phyloP scores from a whole-genome alignment of 2,329 filamentous ascomycete genomes.

The Diaporthe sp. region DNA sequence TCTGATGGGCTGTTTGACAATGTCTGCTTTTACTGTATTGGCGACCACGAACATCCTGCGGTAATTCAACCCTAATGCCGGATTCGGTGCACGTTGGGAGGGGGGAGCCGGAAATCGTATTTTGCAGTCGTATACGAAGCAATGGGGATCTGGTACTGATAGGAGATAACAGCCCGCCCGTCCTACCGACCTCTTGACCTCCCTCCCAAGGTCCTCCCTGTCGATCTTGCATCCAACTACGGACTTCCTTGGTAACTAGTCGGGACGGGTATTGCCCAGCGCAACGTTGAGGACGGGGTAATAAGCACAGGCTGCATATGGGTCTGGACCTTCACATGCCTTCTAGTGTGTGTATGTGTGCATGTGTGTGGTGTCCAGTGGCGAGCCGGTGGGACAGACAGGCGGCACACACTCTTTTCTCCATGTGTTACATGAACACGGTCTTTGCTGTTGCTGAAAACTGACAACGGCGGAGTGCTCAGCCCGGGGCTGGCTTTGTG shows the following conservation, averaged over 20 bases:
- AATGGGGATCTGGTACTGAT: conserved; percentile 14
- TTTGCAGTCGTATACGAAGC: conserved; percentile 12
- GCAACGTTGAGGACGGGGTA: conserved; percentile 23
- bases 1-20: too few species aligned
- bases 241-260: conserved; percentile 19
- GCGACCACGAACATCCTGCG: conserved; percentile 8
- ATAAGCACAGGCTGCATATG: conserved; percentile 23
- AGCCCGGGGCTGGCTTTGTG: conserved; percentile 19
- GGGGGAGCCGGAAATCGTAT: neutral
- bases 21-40: too few species aligned
- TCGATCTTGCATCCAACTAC: neutral
- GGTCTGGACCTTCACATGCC: conserved; percentile 33
- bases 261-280: conserved; percentile 14
- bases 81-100: conserved; percentile 6
- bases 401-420: neutral
- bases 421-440: conserved; percentile 4
- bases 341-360: neutral
- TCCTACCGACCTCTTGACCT: neutral
- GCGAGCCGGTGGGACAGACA: conserved; percentile 12
- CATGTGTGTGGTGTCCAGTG: conserved; percentile 2
- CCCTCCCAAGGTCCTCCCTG: conserved; percentile 15
- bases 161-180: conserved; percentile 24
- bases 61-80: conserved; percentile 15
- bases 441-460: conserved; percentile 5
- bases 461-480: neutral